A percentile compares a stretch with the other conserved stretches of the same genome.
phyloP scores from a whole-genome alignment of 2,329 filamentous ascomycete genomes.

The Cladorrhinum sp. region DNA sequence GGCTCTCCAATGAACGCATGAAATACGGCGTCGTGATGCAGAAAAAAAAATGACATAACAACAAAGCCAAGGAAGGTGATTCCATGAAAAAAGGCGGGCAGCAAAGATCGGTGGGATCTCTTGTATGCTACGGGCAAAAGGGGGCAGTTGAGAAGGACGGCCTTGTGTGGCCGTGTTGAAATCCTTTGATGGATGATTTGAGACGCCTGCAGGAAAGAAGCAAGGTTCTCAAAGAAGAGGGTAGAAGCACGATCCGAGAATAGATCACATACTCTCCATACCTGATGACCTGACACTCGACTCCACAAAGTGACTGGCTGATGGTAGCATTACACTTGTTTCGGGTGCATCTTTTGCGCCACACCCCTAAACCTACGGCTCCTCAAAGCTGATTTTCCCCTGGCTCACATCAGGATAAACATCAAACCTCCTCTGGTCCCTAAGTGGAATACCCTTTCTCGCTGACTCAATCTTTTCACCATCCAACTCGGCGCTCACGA shows the following conservation, averaged over 20 bases:
- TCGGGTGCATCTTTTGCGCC: not conserved
- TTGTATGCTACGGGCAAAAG: conserved; percentile 2
- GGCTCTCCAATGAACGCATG: conserved; percentile 54
- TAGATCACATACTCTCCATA: not conserved
- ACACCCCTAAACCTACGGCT: not conserved
- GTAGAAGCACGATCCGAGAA: not conserved
- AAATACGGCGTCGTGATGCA: not conserved
- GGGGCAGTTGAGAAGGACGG: conserved; percentile 8
- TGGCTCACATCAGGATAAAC: conserved; percentile 87
- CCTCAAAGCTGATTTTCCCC: conserved; percentile 43
- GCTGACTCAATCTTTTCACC: conserved; percentile 68
- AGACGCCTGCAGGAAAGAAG: not conserved
- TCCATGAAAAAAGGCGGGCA: conserved; percentile 12
- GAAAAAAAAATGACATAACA: not conserved
- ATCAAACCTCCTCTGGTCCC: conserved; percentile 84
- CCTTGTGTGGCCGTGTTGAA: not conserved
- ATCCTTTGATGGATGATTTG: not conserved
- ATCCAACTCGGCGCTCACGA: conserved; percentile 69
- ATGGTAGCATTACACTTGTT: not conserved
- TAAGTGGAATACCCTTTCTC: conserved; percentile 79
- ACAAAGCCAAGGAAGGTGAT: not conserved
- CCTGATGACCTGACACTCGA: not conserved
- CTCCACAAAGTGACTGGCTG: not conserved
- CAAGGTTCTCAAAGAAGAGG: conserved; percentile 12
- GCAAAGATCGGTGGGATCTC: conserved; percentile 5